Conservation (phyloP, 148 eudicot genomes). For the Selenicereus undatus region DNA sequence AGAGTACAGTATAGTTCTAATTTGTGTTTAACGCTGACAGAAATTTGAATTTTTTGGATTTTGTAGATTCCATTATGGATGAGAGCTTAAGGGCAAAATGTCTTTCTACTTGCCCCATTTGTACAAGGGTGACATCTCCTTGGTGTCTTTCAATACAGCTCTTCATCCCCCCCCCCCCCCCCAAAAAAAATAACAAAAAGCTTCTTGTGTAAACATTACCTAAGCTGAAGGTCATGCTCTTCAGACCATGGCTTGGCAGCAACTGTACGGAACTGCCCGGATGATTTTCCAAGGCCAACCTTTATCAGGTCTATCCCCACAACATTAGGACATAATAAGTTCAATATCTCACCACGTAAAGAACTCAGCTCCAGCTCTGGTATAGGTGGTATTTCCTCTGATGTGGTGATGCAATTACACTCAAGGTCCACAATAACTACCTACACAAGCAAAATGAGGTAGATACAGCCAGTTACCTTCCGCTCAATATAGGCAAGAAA, state of each 20-base stretch:
- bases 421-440: slow-evolving; percentile 97
- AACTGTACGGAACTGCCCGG: slow-evolving; percentile 41
- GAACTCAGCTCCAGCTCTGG: slow-evolving; percentile 90
- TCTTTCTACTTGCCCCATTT: too few relatives aligned
- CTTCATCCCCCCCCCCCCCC: too few relatives aligned
- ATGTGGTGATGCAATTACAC: slow-evolving; percentile 68
- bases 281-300: slow-evolving; percentile 36
- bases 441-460: slow-evolving; percentile 36
- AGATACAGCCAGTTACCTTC: slow-evolving; percentile 18
- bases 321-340: slow-evolving; percentile 73
- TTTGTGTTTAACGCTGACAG: too few relatives aligned
- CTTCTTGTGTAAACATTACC: slow-evolving; percentile 40
- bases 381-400: slow-evolving; percentile 94
- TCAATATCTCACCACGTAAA: slow-evolving; percentile 70
- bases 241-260: slow-evolving; percentile 74
- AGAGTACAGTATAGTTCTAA: too few relatives aligned
- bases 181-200: neutral
- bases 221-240: slow-evolving; percentile 78
- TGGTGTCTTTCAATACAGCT: too few relatives aligned
- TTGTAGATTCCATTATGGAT: too few relatives aligned
- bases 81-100: too few relatives aligned
- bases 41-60: too few relatives aligned
- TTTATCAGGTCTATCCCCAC: slow-evolving; percentile 77
- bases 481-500: neutral
- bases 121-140: too few relatives aligned